These are phyloP conservation scores for Trichoderma arundinaceum DNA, from an alignment of 2,329 filamentous ascomycete genomes.

Conservation along the genomic window DNA sequence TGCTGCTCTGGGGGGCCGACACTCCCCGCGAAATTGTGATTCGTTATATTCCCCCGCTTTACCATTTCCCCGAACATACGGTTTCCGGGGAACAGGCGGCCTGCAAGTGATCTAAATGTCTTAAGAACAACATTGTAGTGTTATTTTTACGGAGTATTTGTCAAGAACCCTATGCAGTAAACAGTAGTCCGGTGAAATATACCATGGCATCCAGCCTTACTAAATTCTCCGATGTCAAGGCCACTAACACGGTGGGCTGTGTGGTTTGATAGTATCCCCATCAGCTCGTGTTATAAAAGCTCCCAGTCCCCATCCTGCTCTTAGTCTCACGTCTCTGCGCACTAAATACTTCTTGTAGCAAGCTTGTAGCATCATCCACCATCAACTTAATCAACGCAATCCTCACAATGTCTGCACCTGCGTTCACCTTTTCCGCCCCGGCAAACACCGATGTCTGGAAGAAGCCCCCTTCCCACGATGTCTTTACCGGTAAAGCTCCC, in stretches of 20 bases:
- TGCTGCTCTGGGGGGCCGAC: not conserved
- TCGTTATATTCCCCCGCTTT: constrained; percentile 13
- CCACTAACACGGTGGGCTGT: not conserved
- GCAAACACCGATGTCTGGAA: constrained; percentile 78
- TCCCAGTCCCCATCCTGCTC: not conserved
- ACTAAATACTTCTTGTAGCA: not conserved
- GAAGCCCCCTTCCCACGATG: constrained; percentile 68
- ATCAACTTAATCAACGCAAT: not conserved
- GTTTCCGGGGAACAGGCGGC: not conserved
- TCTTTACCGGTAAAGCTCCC: constrained; percentile 62
- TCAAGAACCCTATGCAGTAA: no score
- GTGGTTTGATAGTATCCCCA: not conserved
- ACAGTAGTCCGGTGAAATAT: constrained; percentile 1
- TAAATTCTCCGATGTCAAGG: not conserved
- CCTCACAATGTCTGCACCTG: constrained; percentile 19
- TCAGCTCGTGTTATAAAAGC: constrained; percentile 18
- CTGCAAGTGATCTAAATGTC: no score
- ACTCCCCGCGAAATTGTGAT: constrained; percentile 7
- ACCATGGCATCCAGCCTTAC: not conserved
- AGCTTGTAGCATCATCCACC: not conserved
- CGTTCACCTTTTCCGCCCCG: constrained; percentile 60
- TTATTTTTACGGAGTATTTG: not conserved
- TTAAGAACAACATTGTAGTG: no score
- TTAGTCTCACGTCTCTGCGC: not conserved
- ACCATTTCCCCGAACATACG: not conserved